These are phyloP conservation scores for Juglanconis juglandina DNA, from an alignment of 2,329 filamentous ascomycete species.

Conservation along the genomic window DNA sequence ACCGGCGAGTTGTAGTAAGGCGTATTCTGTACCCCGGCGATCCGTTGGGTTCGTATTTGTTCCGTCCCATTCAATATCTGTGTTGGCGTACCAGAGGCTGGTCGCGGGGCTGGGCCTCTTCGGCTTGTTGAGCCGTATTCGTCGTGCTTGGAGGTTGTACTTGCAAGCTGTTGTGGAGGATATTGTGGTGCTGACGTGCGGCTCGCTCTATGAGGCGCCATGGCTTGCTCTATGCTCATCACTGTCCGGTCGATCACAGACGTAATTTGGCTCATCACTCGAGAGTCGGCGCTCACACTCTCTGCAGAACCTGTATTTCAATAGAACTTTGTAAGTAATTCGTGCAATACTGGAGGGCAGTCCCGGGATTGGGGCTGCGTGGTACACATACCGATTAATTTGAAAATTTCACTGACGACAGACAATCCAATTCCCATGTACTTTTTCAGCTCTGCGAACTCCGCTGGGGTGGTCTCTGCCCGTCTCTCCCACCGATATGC, in stretches of 20 bases:
- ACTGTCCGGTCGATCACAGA: slow-evolving; percentile 51
- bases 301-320: not conserved
- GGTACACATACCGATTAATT: slow-evolving; percentile 54
- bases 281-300: slow-evolving; percentile 35
- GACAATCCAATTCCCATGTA: slow-evolving; percentile 70
- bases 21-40: not conserved
- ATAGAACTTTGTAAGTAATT: not conserved
- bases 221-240: slow-evolving; percentile 49
- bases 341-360: not conserved
- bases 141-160: not conserved
- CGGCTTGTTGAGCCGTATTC: not conserved
- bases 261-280: slow-evolving; percentile 42
- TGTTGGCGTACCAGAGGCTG: slow-evolving; percentile 3
- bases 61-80: slow-evolving; percentile 3
- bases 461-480: slow-evolving; percentile 53
- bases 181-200: slow-evolving; percentile 7
- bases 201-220: slow-evolving; percentile 32
- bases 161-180: slow-evolving; percentile 8
- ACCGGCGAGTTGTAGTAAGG: slow-evolving; percentile 12
- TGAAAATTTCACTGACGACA: slow-evolving; percentile 64
- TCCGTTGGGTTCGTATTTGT: slow-evolving; percentile 1
- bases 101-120: not conserved
- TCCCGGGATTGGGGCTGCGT: too few species aligned
- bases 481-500: slow-evolving; percentile 67
- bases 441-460: slow-evolving; percentile 56